Conservation (phyloP, 2,329 filamentous ascomycete species). For the Nemania sp. region DNA sequence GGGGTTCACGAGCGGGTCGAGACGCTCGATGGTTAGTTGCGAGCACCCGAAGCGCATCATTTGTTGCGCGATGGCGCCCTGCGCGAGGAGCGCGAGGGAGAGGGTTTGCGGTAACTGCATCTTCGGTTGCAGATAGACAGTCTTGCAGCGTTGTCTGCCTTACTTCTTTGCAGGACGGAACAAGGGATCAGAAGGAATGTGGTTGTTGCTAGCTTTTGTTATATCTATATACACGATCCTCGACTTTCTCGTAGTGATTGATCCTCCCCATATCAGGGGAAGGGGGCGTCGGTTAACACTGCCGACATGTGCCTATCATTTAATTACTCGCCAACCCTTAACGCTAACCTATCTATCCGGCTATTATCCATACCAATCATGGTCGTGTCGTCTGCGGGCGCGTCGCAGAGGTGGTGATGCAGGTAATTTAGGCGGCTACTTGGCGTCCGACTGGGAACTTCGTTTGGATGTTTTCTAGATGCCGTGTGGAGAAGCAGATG, state of each 20-base stretch:
- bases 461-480: neutral
- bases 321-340: neutral
- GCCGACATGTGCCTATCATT: conserved; percentile 10
- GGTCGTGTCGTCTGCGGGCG: neutral
- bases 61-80: conserved; percentile 34
- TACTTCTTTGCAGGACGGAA: neutral
- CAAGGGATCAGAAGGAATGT: neutral
- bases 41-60: conserved; percentile 42
- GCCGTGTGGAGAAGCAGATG: neutral
- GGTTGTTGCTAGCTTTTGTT: too few relatives aligned
- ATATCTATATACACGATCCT: conserved; percentile 12
- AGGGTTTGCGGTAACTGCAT: conserved; percentile 33
- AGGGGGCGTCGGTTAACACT: conserved; percentile 8
- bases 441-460: neutral
- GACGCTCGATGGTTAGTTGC: conserved; percentile 37
- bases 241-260: too few relatives aligned
- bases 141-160: neutral
- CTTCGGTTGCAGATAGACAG: too few relatives aligned
- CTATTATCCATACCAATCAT: conserved; percentile 21
- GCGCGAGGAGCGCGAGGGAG: conserved; percentile 28
- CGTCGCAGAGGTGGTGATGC: conserved; percentile 8
- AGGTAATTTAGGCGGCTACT: conserved; percentile 21
- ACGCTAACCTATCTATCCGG: conserved; percentile 20
- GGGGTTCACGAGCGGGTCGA: conserved; percentile 38
- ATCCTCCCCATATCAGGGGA: neutral